Evolutionary conservation across 163 green algal species (phyloP).

Genomic region (Chloromonas sp.): DNA sequence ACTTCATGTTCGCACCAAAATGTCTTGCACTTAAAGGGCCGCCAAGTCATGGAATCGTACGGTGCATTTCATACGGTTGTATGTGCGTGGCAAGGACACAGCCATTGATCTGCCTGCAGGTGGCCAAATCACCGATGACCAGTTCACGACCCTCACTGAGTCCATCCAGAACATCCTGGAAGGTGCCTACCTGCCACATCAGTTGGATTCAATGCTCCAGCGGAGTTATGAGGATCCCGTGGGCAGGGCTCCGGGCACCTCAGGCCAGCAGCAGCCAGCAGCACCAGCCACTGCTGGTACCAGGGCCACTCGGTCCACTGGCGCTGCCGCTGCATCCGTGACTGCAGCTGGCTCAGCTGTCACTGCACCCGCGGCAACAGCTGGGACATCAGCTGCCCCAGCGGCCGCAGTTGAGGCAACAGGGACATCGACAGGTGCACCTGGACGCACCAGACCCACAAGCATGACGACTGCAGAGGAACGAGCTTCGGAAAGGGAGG

Average conservation of each 20-base stretch:
- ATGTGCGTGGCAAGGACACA: too few species aligned
- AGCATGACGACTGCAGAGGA: too few species aligned
- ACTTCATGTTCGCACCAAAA: too few species aligned
- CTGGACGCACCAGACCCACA: too few species aligned
- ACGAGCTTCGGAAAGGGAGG: too few species aligned
- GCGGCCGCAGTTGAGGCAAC: neutral
- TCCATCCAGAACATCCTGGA: conserved; percentile 8
- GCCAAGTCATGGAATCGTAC: too few species aligned
- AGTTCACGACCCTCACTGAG: conserved; percentile 11
- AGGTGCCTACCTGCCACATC: conserved; percentile 7
- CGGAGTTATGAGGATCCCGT: neutral
- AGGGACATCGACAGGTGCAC: neutral
- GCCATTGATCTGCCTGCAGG: neutral
- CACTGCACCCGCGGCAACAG: neutral
- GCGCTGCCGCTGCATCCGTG: neutral
- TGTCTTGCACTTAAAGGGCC: too few species aligned
- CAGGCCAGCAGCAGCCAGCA: neutral
- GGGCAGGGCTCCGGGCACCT: neutral
- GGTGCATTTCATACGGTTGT: too few species aligned
- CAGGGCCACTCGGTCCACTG: neutral
- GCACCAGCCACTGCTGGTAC: neutral
- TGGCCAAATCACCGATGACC: neutral
- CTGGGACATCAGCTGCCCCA: neutral
- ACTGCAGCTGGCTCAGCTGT: neutral
- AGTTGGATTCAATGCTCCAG: conserved; percentile 21